phyloP scores from a whole-genome alignment of 768 basidiomycete genomes.

The Leccinum pellstonianum region DNA sequence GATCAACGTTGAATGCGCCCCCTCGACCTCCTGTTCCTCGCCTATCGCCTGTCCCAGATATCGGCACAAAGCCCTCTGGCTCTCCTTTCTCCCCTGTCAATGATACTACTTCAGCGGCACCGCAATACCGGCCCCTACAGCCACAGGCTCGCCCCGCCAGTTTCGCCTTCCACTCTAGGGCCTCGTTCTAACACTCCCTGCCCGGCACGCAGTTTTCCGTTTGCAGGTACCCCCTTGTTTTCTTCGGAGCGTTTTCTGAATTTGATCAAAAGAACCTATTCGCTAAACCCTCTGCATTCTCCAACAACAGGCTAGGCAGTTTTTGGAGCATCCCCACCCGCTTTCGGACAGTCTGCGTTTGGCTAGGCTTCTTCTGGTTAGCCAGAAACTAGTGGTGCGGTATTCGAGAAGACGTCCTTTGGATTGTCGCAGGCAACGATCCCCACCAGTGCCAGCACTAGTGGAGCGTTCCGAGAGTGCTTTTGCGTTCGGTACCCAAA shows the following conservation, averaged over 20 bases:
- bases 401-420: constrained; percentile 26
- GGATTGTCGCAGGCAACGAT: constrained; percentile 11
- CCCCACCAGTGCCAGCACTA: constrained; percentile 5
- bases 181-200: no score
- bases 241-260: no score
- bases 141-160: no score
- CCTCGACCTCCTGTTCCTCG: constrained; percentile 10
- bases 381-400: constrained; percentile 6
- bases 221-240: no score
- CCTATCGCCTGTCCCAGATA: no score
- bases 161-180: no score
- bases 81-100: no score
- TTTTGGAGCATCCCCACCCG: constrained; percentile 28
- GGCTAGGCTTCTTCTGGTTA: constrained; percentile 36
- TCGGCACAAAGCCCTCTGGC: no score
- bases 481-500: constrained; percentile 30
- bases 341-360: constrained; percentile 41
- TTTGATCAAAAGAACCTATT: no score
- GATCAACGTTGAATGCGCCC: constrained; percentile 14
- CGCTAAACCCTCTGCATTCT: constrained; percentile 12
- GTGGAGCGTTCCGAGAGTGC: constrained; percentile 37
- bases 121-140: no score
- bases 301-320: constrained; percentile 35
- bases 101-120: no score
- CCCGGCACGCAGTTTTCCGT: no score